phyloP scores from a whole-genome alignment of 2,329 filamentous ascomycete genomes.

The Thelonectria rubi region DNA sequence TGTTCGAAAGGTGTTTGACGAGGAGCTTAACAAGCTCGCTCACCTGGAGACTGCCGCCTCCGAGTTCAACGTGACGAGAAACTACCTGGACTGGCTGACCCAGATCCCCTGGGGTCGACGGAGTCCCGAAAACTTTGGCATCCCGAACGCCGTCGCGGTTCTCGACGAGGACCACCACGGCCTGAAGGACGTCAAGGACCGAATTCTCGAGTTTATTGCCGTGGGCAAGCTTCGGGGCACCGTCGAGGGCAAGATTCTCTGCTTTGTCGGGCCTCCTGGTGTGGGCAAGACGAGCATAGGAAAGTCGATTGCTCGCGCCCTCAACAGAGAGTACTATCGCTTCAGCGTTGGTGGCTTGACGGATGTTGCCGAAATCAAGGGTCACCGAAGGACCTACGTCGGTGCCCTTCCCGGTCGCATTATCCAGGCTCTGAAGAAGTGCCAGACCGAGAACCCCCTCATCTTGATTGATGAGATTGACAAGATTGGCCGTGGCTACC shows the following conservation, averaged over 20 bases:
- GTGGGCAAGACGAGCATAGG: constrained; percentile 99
- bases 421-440: constrained; percentile 98
- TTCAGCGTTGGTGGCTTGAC: constrained; percentile 98
- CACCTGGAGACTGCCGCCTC: constrained; percentile 95
- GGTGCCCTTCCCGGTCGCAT: constrained; percentile 95
- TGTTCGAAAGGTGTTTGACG: constrained; percentile 97
- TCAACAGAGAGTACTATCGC: constrained; percentile 96
- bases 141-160: constrained; percentile 88
- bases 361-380: constrained; percentile 98
- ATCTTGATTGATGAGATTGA: constrained; percentile 98
- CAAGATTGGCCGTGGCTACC: constrained; percentile 96
- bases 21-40: constrained; percentile 96
- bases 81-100: constrained; percentile 98
- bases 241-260: constrained; percentile 97
- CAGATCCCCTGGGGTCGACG: constrained; percentile 97
- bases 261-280: constrained; percentile 95
- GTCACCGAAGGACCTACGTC: constrained; percentile 94
- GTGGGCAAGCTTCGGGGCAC: constrained; percentile 97
- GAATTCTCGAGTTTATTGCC: constrained; percentile 97
- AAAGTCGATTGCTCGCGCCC: constrained; percentile 93
- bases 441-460: constrained; percentile 96
- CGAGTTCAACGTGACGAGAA: constrained; percentile 97
- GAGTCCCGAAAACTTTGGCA: constrained; percentile 96
- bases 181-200: constrained; percentile 96
- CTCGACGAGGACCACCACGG: constrained; percentile 97